These are phyloP conservation scores for Raffaelea ambrosiae DNA, from an alignment of 2,329 filamentous ascomycete species.

Conservation along the genomic window DNA sequence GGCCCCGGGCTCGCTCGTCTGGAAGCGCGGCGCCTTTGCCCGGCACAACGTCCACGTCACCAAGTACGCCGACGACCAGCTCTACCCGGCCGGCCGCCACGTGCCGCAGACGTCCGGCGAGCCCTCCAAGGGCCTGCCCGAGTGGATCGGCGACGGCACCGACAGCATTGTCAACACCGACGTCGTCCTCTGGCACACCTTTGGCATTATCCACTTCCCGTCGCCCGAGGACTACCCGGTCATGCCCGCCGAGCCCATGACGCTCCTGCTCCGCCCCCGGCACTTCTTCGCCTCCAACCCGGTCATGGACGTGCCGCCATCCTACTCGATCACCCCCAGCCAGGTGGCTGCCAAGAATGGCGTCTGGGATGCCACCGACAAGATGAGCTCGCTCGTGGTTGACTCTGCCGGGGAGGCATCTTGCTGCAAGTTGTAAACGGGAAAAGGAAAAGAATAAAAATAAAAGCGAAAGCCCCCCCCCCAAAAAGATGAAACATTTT, in stretches of 20 bases:
- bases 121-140: conserved; percentile 61
- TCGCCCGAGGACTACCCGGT: conserved; percentile 85
- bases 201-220: conserved; percentile 84
- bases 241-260: conserved; percentile 85
- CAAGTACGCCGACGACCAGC: conserved; percentile 71
- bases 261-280: conserved; percentile 64
- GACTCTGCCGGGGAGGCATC: background rate
- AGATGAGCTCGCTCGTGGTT: conserved; percentile 33
- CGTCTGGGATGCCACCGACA: conserved; percentile 38
- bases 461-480: no score
- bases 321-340: conserved; percentile 63
- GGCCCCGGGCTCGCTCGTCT: conserved; percentile 72
- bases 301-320: conserved; percentile 71
- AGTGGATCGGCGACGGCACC: conserved; percentile 66
- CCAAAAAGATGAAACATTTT: no score
- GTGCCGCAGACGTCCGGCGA: conserved; percentile 82
- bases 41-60: conserved; percentile 84
- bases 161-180: conserved; percentile 72
- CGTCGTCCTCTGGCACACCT: conserved; percentile 88
- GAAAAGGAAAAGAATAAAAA: background rate
- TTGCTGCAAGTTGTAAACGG: background rate
- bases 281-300: conserved; percentile 80
- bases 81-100: conserved; percentile 80
- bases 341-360: conserved; percentile 45
- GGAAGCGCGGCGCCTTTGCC: conserved; percentile 84